A percentile compares a stretch with the other conserved stretches of the same genome.
These are phyloP conservation scores for Alternaria alternata DNA, from an alignment of 2,329 filamentous ascomycete genomes.

Conservation along the genomic window DNA sequence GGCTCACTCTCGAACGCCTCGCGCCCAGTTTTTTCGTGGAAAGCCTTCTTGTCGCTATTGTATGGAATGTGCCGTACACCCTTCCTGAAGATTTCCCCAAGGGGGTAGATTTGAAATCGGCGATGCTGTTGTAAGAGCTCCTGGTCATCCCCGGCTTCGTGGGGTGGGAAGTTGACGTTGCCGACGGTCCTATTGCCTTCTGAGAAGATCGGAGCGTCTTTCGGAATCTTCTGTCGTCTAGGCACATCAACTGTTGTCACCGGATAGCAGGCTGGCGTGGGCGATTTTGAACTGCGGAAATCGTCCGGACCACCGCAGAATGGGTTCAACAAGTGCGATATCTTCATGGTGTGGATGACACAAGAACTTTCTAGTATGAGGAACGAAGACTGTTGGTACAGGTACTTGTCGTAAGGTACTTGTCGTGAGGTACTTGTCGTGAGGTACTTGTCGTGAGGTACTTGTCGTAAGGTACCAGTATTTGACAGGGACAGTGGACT, in stretches of 20 bases:
- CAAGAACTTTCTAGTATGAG: not conserved
- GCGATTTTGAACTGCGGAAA: slow-evolving; percentile 22
- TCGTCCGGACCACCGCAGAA: slow-evolving; percentile 28
- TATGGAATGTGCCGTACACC: slow-evolving; percentile 79
- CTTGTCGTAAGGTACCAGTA: slow-evolving; percentile 26
- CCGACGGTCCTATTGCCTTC: slow-evolving; percentile 68
- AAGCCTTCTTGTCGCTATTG: slow-evolving; percentile 91
- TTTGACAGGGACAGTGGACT: slow-evolving; percentile 25
- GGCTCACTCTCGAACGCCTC: slow-evolving; percentile 85
- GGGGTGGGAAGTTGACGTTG: slow-evolving; percentile 75
- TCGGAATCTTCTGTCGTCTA: slow-evolving; percentile 66
- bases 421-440: too few relatives aligned
- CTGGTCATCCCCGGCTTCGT: slow-evolving; percentile 67
- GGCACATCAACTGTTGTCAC: slow-evolving; percentile 15
- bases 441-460: slow-evolving; percentile 21
- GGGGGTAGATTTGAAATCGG: slow-evolving; percentile 71
- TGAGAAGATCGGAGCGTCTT: slow-evolving; percentile 69
- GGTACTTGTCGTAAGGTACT: slow-evolving; percentile 3
- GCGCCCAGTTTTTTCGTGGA: slow-evolving; percentile 83
- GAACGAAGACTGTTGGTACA: not conserved
- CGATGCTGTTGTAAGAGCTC: slow-evolving; percentile 65
- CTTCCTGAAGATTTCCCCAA: slow-evolving; percentile 64
- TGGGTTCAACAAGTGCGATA: slow-evolving; percentile 53
- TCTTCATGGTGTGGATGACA: slow-evolving; percentile 43
- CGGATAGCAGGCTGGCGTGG: slow-evolving; percentile 18